Percentiles rank a stretch among this genome's conserved stretches.
Conservation (phyloP, 768 basidiomycete species). For the Psilocybe azurescens region DNA sequence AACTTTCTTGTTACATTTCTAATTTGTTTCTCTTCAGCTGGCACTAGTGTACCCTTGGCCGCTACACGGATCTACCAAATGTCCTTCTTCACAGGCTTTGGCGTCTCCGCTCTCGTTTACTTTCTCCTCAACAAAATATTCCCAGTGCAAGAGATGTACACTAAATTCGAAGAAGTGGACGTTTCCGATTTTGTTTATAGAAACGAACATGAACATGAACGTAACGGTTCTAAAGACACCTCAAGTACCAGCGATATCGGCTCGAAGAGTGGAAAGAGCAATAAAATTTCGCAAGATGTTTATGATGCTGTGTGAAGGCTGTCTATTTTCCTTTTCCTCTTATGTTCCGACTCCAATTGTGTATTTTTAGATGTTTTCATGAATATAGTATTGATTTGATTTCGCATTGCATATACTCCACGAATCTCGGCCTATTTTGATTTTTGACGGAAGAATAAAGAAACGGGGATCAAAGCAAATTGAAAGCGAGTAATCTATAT, state of each 20-base stretch:
- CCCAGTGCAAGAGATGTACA: conserved; percentile 57
- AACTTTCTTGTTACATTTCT: neutral
- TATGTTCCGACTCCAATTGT: too few species aligned
- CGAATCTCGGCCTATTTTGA: too few species aligned
- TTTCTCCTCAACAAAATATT: conserved; percentile 59
- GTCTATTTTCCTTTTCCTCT: too few species aligned
- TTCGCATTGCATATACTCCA: too few species aligned
- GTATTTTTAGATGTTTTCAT: too few species aligned
- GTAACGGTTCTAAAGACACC: neutral
- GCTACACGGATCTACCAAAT: conserved; percentile 79
- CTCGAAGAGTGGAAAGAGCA: conserved; percentile 10
- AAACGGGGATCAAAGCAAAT: too few species aligned
- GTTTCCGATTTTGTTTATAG: conserved; percentile 37
- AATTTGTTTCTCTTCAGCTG: conserved; percentile 40
- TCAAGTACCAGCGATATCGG: conserved; percentile 18
- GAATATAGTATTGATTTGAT: too few species aligned
- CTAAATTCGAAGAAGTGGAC: conserved; percentile 62
- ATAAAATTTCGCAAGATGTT: conserved; percentile 10
- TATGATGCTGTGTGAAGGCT: neutral
- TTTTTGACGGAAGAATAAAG: too few species aligned
- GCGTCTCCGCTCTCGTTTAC: conserved; percentile 70
- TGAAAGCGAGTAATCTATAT: too few species aligned
- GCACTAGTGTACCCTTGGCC: conserved; percentile 62
- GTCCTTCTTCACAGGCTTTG: conserved; percentile 87
- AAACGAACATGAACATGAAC: neutral